Base-by-base conservation (phyloP, 1,284 basidiomycete species). In the Pyrrhoderma noxium region DNA sequence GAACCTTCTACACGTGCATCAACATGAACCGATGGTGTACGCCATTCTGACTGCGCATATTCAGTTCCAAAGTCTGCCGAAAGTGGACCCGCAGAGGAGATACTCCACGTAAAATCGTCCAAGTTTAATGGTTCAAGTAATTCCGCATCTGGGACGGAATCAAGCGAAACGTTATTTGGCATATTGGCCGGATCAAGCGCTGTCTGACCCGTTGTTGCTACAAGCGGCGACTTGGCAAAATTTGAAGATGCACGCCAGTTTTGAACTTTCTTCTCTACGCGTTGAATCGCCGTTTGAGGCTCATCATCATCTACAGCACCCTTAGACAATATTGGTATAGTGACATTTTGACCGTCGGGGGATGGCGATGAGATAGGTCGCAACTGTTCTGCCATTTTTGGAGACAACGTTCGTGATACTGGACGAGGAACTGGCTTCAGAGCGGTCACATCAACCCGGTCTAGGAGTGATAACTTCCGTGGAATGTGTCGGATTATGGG, bases 81-180 rank as follows among this genome's bases (percentile, higher is more conserved):
- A 8, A 66, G 68, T 25, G 84, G 84, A 9, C 85, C 83, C 2
- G 66, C 66, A 8, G 85, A 87, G 5, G 81, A 81, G 22, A 79
- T 70, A 4, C 83, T 85, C 81, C 84, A 88, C 8, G 72, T 63
- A 60, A 76, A 88, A 57, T 86, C 83, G 40, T 79, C 77, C 16
- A 83, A 64, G 56, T 82, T 75, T 46, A 85, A 67, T 45, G 65
- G 68, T 11, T 59, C 59, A 42, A 67, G 68, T 13, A 63, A 64
- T 8, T 70, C 70, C 11, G 48, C 61, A 40, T 40, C 38, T 5
- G 57, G 49, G 8, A 59, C 58, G 9, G 65, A 58, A 14, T 70
- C 70, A 22, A 75, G 64, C 19, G 69, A 57, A 34, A 75, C 58
- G 11, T 65, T 66, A 56, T 76, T 77, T 1, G 80, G 75, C 60